These are phyloP conservation scores for Diaporthe ampelina DNA, from an alignment of 2,329 filamentous ascomycete species.

Conservation along the genomic window DNA sequence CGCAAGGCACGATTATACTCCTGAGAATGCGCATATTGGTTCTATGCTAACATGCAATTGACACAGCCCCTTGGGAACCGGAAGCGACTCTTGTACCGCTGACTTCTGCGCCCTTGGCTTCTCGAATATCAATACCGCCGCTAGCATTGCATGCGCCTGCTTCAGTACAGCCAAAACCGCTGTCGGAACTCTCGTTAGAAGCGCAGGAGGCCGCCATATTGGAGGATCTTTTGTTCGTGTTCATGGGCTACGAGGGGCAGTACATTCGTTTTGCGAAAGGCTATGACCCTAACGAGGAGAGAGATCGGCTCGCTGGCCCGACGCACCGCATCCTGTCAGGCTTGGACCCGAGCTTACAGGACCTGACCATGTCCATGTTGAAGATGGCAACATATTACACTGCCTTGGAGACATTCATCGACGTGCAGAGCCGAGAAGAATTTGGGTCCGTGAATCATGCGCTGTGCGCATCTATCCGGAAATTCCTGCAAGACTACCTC, in stretches of 20 bases:
- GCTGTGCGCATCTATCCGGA: conserved; percentile 93
- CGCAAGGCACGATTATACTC: conserved; percentile 59
- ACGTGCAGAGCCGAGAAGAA: conserved; percentile 92
- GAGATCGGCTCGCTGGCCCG: conserved; percentile 87
- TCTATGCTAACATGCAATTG: conserved; percentile 47
- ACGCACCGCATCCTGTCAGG: conserved; percentile 84
- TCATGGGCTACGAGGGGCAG: conserved; percentile 99
- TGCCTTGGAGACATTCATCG: conserved; percentile 91
- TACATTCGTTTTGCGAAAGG: conserved; percentile 89
- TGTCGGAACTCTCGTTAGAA: conserved; percentile 81
- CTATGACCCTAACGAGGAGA: conserved; percentile 88
- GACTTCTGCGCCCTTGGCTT: conserved; percentile 80
- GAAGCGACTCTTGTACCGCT: conserved; percentile 80
- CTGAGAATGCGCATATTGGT: conserved; percentile 10
- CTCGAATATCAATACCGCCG: conserved; percentile 68
- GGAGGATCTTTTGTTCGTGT: conserved; percentile 92
- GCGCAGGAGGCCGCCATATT: conserved; percentile 89
- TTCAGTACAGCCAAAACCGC: conserved; percentile 74
- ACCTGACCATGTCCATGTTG: conserved; percentile 89
- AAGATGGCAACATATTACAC: conserved; percentile 95
- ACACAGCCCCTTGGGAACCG: conserved; percentile 78
- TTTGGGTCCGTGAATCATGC: conserved; percentile 97
- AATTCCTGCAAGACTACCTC: conserved; percentile 92
- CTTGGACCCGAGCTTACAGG: conserved; percentile 90
- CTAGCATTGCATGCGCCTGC: conserved; percentile 81